Evolutionary conservation across 1,284 basidiomycete genomes (phyloP), one percentile per base, ranked within the genome.

Genomic region (Apiotrichum mycotoxinovorans): DNA sequence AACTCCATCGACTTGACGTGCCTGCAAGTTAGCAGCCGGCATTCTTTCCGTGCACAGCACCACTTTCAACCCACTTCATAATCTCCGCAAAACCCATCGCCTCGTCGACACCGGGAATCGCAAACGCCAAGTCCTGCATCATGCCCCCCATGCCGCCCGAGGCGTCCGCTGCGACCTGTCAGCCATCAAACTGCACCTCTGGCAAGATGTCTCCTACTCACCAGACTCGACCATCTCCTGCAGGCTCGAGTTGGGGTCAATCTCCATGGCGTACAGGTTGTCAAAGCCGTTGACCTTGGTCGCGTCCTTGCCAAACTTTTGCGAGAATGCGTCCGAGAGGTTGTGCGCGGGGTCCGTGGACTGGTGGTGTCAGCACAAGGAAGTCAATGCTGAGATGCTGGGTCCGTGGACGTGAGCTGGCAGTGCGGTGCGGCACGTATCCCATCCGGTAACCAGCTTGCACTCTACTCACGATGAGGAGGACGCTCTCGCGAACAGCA

Each of bases 1-100:
- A 96, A 99, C 79, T 98, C 87, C 95, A 98, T 98, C n/a, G 91
- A 96, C 79, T 98, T 98, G 78, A 99, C 96, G 76, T 98, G 94
- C 73, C 91, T 95, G 65, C 1, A 25, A 22, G 44, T 51, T 14
- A 48, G 35, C 26, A 17, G n/a, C n/a, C n/a, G n/a, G n/a, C n/a
- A n/a, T n/a, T n/a, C n/a, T n/a, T n/a, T n/a, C n/a, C n/a, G n/a
- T 18, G 33, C 55, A 30, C 45, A 25, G 5, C 14, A 12, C 12
- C 4, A 42, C 20, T 10, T 42, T 23, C 18, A 14, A 79, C 84
- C 61, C 61, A 93, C 91, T 98, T 98, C 96, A 98, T 99, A 78
- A 99, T 96, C 78, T 99, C 95, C 0, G 95, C 96, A 69, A 99
- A 99, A 58, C 93, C 95, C 95, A 99, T 98, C 3, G 95, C 95